Percentiles rank a stretch among this genome's conserved stretches.
phyloP scores from a whole-genome alignment of 805 yeast genomes.

The Candida insectalens region DNA sequence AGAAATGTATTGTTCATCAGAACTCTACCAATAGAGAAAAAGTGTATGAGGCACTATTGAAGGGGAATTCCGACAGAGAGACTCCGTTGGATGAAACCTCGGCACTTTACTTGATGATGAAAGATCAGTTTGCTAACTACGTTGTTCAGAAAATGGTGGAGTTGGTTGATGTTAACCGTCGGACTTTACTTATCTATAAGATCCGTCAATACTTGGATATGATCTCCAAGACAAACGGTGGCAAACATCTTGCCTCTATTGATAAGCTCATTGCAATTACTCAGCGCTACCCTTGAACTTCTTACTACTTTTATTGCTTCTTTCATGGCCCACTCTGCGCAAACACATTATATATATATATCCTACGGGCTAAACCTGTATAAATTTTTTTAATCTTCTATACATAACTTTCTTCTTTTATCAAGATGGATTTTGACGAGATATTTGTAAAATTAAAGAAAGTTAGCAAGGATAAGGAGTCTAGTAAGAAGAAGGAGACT shows the following conservation, averaged over 20 bases:
- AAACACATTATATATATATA: not conserved
- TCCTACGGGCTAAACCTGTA: too few species aligned
- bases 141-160: slow-evolving; percentile 93
- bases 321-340: not conserved
- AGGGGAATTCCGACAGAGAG: slow-evolving; percentile 33
- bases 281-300: slow-evolving; percentile 24
- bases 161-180: slow-evolving; percentile 61
- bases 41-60: slow-evolving; percentile 59
- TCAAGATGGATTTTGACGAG: too few species aligned
- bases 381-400: not conserved
- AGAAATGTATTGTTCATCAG: slow-evolving; percentile 79
- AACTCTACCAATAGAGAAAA: slow-evolving; percentile 47
- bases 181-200: slow-evolving; percentile 58
- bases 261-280: slow-evolving; percentile 59
- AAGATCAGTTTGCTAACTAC: slow-evolving; percentile 95
- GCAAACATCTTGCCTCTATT: slow-evolving; percentile 77
- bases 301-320: not conserved
- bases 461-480: slow-evolving; percentile 9
- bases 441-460: slow-evolving; percentile 18
- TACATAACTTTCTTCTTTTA: not conserved
- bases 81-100: slow-evolving; percentile 49
- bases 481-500: slow-evolving; percentile 19
- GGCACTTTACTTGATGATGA: slow-evolving; percentile 85
- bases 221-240: slow-evolving; percentile 46
- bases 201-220: slow-evolving; percentile 74